Base-by-base conservation (phyloP, 2,329 filamentous ascomycete species). In the Fusarium tricinctum region DNA sequence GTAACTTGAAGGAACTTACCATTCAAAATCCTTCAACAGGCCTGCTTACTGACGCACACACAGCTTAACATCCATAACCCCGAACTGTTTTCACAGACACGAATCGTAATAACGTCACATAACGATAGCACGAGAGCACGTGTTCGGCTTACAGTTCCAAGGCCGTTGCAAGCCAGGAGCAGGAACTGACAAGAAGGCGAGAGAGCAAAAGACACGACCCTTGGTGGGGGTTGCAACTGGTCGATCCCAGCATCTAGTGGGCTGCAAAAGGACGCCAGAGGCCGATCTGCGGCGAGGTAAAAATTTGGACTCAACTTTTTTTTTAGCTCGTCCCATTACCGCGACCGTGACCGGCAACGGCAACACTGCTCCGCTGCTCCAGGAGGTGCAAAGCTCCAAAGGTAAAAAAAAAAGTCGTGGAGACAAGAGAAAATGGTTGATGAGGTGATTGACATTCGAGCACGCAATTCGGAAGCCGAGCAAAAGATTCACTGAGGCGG, bases 381-480 rank as follows among this genome's bases (percentile, higher is more conserved):
- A 38, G 15, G 17, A 38, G 33, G 17, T 10, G 33, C 15, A 38
- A 38, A 38, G 12, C 28, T 28, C 28, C 28, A 28, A 12, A 28
- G 28, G 28, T 10, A 28, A 28, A 28, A 28, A 28, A 28, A 28
- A 8, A n/a, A 39, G 39, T 30, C 33, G 58, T 44, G 42, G 42
- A 56, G 58, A 48, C 35, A 39, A 62, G 64, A 63, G 38, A 49
- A 55, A 50, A 55, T 39, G 56, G 35, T 54, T 58, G 46, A 65
- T 72, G 69, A 69, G 68, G 69, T 68, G 66, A 69, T 67, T 57
- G 59, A 52, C 52, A 47, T 40, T 22, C 66, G 63, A 73, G 72
- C 67, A 72, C 71, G 71, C 71, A 73, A 73, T 74, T 74, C 72
- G 72, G 72, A 44, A 69, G 54, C 72, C 72, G 72, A 67, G 51